Base-by-base conservation (phyloP, 1,284 basidiomycete species). In the Cryptococcus sp. region DNA sequence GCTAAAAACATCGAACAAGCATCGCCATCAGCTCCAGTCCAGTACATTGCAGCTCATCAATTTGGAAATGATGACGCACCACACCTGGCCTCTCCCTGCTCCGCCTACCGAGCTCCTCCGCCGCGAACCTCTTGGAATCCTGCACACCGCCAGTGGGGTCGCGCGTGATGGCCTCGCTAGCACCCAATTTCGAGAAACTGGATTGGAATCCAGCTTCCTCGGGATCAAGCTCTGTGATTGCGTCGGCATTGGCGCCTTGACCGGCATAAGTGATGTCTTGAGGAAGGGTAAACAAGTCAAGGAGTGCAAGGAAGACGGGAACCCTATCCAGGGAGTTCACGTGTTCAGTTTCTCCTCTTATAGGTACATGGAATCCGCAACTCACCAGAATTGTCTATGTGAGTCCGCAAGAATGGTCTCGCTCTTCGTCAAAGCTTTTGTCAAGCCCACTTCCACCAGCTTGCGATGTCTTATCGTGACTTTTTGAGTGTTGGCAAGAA, bases 141-240 rank as follows among this genome's bases (percentile, higher is more conserved):
- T 65, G 61, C 16, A 82, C 71, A 20, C 73, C 70, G 5, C 70
- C 70, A 22, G 80, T 77, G 0, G 81, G 78, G 62, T 83, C 81
- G 27, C 73, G 66, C 13, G 66, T 66, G 1, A 67, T 64, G 25
- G 71, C 70, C 66, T 82, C 81, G 17, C 89, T 88, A 0, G 95
- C 91, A 0, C 91, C 93, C 11, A 99, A 84, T 48, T 89, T 85
- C 54, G 93, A 93, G 80, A 95, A 99, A 2, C 89, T 88, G 0
- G 90, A 90, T 75, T 99, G 95, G 80, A 97, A 99, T 0, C 92
- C 91, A 4, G 88, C 86, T 8, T 88, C 95, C 72, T 98, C 94
- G 64, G 86, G 87, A 76, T 98, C 95, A 47, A 95, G 71, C 35
- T 65, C 69, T 15, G 75, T 72, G 1, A 86, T 72, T 58, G 90